Conservation (phyloP, 1,284 basidiomycete species). For the Austropuccinia psidii region DNA sequence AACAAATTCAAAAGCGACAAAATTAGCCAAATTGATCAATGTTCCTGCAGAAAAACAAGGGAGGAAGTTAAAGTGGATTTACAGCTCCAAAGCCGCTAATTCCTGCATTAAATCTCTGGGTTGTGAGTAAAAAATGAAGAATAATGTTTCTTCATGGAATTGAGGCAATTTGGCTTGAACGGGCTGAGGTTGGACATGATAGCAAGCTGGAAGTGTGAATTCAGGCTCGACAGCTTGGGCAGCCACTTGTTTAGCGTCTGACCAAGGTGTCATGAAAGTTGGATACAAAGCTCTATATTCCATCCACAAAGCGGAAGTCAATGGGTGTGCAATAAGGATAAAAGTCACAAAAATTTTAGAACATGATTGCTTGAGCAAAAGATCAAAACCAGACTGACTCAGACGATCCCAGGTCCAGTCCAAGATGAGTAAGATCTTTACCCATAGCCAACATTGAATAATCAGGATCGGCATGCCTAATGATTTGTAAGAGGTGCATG, state of each 20-base stretch:
- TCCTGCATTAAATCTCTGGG: conserved; percentile 90
- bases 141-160: conserved; percentile 94
- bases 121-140: conserved; percentile 97
- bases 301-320: neutral
- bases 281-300: conserved; percentile 69
- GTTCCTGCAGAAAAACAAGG: neutral
- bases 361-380: conserved; percentile 33
- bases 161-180: conserved; percentile 76
- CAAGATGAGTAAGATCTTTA: conserved; percentile 84
- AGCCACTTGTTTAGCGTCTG: conserved; percentile 62
- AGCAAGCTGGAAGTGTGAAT: conserved; percentile 84
- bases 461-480: conserved; percentile 74
- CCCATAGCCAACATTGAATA: conserved; percentile 77
- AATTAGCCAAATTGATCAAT: neutral
- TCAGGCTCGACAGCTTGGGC: conserved; percentile 62
- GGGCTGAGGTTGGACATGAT: conserved; percentile 83
- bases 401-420: conserved; percentile 74
- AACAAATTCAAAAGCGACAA: neutral
- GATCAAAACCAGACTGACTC: conserved; percentile 45
- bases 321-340: too few relatives aligned
- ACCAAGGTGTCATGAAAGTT: conserved; percentile 94
- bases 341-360: neutral
- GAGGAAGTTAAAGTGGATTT: neutral
- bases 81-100: conserved; percentile 91
- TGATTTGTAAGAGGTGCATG: conserved; percentile 76